Conservation (phyloP, 805 yeast species). For the Metschnikowia gruessii region DNA sequence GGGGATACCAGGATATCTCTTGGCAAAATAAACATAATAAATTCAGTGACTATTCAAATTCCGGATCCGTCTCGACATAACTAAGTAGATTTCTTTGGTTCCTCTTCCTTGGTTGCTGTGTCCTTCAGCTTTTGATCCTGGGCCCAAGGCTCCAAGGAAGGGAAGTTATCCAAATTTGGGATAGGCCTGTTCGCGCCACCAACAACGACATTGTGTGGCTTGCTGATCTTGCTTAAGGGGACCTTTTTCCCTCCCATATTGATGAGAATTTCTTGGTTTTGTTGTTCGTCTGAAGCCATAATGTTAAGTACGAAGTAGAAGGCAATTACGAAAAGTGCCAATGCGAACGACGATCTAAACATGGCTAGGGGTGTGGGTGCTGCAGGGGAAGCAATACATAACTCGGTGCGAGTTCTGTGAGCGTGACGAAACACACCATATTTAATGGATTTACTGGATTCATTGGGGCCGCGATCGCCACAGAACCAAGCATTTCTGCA, state of each 20-base stretch:
- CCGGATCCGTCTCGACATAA: background rate
- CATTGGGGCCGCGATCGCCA: constrained; percentile 1
- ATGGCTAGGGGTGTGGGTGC: constrained; percentile 10
- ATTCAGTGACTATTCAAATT: background rate
- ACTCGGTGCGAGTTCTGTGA: constrained; percentile 6
- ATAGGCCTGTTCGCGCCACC: constrained; percentile 19
- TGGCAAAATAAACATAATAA: background rate
- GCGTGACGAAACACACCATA: constrained; percentile 12
- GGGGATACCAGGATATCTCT: no score
- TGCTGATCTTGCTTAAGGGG: constrained; percentile 36
- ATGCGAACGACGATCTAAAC: constrained; percentile 14
- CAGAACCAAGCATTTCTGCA: background rate
- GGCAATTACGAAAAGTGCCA: constrained; percentile 8
- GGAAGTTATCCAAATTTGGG: constrained; percentile 17
- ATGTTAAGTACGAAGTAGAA: constrained; percentile 12
- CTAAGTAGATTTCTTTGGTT: background rate
- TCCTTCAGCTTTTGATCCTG: constrained; percentile 6
- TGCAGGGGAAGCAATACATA: constrained; percentile 12
- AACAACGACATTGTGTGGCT: constrained; percentile 33
- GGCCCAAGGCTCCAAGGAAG: constrained; percentile 20
- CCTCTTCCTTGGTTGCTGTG: constrained; percentile 3
- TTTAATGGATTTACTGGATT: constrained; percentile 5
- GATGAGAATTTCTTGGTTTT: constrained; percentile 20
- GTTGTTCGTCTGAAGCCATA: constrained; percentile 12
- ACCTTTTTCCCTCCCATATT: constrained; percentile 38